Percentiles rank a stretch among this genome's conserved stretches.
phyloP scores from a whole-genome alignment of 768 basidiomycete genomes.

The Mycena alexandri region DNA sequence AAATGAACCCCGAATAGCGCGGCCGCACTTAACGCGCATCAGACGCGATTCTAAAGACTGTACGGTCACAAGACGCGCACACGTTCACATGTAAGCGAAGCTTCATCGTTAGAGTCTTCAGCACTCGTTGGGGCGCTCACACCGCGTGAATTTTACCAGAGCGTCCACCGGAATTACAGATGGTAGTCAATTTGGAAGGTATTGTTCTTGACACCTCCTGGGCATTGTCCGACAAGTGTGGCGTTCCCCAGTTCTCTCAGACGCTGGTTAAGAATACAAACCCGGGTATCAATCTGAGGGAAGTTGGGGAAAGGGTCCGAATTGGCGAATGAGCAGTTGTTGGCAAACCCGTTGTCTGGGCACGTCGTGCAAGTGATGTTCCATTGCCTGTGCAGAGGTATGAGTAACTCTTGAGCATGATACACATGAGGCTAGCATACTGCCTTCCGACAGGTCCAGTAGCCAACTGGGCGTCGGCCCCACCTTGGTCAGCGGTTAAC shows the following conservation, averaged over 20 bases:
- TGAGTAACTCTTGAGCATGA: too few species aligned
- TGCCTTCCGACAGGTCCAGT: not conserved
- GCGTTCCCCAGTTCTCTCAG: not conserved
- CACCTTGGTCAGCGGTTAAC: not conserved
- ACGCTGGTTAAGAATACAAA: not conserved
- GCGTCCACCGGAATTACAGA: not conserved
- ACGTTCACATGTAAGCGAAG: too few species aligned
- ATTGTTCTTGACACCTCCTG: not conserved
- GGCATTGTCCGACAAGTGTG: not conserved
- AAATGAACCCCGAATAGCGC: too few species aligned
- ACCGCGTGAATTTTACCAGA: too few species aligned
- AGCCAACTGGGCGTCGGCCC: not conserved
- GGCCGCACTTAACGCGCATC: too few species aligned
- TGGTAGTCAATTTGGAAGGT: not conserved
- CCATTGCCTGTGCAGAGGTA: not conserved
- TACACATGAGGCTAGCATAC: not conserved
- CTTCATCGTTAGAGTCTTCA: too few species aligned
- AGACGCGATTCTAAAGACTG: too few species aligned
- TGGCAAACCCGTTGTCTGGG: not conserved
- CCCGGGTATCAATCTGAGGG: not conserved
- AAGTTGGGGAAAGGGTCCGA: not conserved
- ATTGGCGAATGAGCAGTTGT: not conserved
- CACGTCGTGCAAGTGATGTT: slow-evolving; percentile 15
- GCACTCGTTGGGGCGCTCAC: too few species aligned
- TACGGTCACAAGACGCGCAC: too few species aligned